Percentiles rank a stretch among this genome's conserved stretches.
These are phyloP conservation scores for Populus pruinosa DNA, from an alignment of 345 rosid genomes.

Conservation along the genomic window DNA sequence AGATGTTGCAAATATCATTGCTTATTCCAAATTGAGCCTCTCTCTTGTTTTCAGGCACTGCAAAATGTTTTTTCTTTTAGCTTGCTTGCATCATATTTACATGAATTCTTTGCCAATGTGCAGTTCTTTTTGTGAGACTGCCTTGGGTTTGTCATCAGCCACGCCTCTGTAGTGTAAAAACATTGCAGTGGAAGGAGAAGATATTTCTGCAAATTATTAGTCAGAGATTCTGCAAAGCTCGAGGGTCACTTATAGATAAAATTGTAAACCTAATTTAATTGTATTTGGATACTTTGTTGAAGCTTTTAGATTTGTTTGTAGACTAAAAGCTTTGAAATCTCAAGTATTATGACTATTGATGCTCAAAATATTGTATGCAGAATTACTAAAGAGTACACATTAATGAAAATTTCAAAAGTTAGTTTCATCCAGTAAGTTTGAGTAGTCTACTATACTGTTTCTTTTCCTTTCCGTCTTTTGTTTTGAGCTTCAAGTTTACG, in stretches of 20 bases:
- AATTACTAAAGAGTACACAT: conserved; percentile 8
- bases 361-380: not conserved
- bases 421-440: conserved; percentile 14
- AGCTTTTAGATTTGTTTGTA: not conserved
- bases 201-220: not conserved
- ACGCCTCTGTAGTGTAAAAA: not conserved
- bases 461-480: not conserved
- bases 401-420: not conserved
- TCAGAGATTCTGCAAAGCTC: not conserved
- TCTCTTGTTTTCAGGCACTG: not conserved
- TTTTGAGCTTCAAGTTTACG: not conserved
- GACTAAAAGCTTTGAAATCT: not conserved
- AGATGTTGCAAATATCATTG: conserved; percentile 5
- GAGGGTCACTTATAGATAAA: not conserved
- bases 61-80: conserved; percentile 1
- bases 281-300: not conserved
- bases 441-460: conserved; percentile 9
- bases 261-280: not conserved
- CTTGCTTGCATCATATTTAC: not conserved
- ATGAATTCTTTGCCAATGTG: not conserved
- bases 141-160: not conserved
- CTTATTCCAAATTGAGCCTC: conserved; percentile 2
- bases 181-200: not conserved
- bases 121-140: not conserved
- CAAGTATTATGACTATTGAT: not conserved